phyloP scores from a whole-genome alignment of 2,329 filamentous ascomycete genomes.

The Aspergillus cejpii region DNA sequence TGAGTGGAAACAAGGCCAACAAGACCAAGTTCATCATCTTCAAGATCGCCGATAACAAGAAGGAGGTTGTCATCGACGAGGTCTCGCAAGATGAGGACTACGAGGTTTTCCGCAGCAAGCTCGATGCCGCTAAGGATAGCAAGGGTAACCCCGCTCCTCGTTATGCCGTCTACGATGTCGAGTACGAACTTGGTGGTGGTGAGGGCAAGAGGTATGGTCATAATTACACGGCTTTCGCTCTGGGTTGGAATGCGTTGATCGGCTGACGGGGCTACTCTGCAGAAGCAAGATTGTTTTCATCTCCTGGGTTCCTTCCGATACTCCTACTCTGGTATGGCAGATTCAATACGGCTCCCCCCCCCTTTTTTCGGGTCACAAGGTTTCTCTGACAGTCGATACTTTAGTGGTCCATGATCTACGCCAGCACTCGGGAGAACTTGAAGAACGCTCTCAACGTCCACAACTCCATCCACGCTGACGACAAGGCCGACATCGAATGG shows the following conservation, averaged over 20 bases:
- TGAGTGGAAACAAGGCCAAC: slow-evolving; percentile 30
- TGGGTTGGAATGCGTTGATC: background rate
- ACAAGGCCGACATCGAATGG: slow-evolving; percentile 40
- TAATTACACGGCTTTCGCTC: too few species aligned
- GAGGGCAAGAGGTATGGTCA: slow-evolving; percentile 45
- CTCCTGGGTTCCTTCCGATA: slow-evolving; percentile 41
- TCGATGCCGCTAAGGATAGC: slow-evolving; percentile 38
- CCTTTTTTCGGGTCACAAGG: background rate
- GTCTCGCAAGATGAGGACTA: slow-evolving; percentile 42
- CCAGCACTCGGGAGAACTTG: slow-evolving; percentile 44
- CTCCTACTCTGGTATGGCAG: slow-evolving; percentile 36
- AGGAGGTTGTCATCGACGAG: slow-evolving; percentile 45
- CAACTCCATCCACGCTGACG: slow-evolving; percentile 39
- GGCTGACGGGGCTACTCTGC: slow-evolving; percentile 15
- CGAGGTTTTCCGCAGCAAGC: slow-evolving; percentile 44
- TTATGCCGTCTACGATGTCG: slow-evolving; percentile 47
- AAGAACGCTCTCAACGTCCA: slow-evolving; percentile 45
- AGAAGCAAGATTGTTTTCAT: slow-evolving; percentile 50
- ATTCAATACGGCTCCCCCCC: too few species aligned
- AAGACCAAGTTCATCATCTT: slow-evolving; percentile 47
- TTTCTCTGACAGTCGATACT: slow-evolving; percentile 12
- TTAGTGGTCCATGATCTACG: slow-evolving; percentile 47
- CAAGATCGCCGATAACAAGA: slow-evolving; percentile 48
- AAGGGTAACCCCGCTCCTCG: slow-evolving; percentile 42
- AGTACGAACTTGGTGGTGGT: slow-evolving; percentile 43